Base-by-base conservation (phyloP, 495 filamentous ascomycete genomes). In the Penicillium egyptiacum region DNA sequence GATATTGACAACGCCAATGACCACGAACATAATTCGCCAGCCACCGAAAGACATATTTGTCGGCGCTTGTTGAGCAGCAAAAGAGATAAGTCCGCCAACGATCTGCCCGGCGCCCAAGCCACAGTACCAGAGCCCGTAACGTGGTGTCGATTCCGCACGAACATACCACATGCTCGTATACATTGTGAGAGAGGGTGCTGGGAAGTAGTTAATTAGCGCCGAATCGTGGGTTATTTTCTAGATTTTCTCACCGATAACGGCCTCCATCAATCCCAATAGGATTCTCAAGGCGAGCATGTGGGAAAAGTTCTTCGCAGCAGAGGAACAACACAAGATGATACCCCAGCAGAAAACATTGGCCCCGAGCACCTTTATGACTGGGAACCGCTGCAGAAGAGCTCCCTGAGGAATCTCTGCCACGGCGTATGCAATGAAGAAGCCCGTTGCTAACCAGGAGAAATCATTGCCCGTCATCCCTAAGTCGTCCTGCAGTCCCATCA, bases 61-160 rank as follows among this genome's bases (percentile, higher is more conserved):
- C 12, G 65, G 55, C 7, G 85, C 72, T 50, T 85, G 79, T 67
- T 88, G 86, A 58, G 84, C 84, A 16, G 71, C 84, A 39, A 79
- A 88, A 0, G 83, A 86, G 16, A 88, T 63, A 12, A 85, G 57
- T 1, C 84, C 81, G 0, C 85, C 86, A 43, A 85, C 51, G 14
- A 88, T 87, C 45, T 84, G 87, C 1, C 82, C 86, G 10, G 80
- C 53, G 0, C 85, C 87, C 31, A 87, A 77, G 5, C 84, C 86
- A 22, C 77, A 78, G 64, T 86, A 89, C 86, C 86, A 89, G 14
- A 84, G 74, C 4, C 79, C 81, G 20, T 87, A 85, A 14, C 87
- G 74, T 2, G 83, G 70, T 0, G 84, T 81, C 56, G 86, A 80
- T 62, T 89, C 86, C 1, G 77, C 73, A 11, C 82, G 77, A 0